Evolutionary conservation across 1,284 basidiomycete genomes (phyloP).

Genomic region (Ustilago bromivora): DNA sequence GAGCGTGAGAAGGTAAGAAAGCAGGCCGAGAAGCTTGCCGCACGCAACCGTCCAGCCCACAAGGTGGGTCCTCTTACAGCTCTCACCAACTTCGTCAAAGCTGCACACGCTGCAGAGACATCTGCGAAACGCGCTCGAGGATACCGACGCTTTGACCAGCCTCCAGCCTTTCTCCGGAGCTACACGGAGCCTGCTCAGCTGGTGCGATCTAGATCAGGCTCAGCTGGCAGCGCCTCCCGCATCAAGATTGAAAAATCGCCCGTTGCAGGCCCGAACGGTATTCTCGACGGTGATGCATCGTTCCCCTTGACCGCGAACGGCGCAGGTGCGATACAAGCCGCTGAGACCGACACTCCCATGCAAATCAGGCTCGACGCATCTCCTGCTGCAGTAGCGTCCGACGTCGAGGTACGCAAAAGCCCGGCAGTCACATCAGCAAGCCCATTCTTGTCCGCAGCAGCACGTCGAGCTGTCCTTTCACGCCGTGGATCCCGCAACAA

Average conservation of each 20-base stretch:
- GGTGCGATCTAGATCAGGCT: slow-evolving; percentile 5
- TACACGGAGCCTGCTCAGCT: slow-evolving; percentile 28
- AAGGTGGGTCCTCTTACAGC: slow-evolving; percentile 64
- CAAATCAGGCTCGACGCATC: neutral
- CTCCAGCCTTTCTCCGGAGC: slow-evolving; percentile 36
- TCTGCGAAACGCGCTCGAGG: slow-evolving; percentile 23
- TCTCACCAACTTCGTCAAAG: slow-evolving; percentile 65
- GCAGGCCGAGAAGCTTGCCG: slow-evolving; percentile 54
- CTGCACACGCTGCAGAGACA: slow-evolving; percentile 64
- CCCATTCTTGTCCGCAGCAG: slow-evolving; percentile 28
- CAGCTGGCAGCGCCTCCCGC: slow-evolving; percentile 8
- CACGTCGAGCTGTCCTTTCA: slow-evolving; percentile 25
- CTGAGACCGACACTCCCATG: slow-evolving; percentile 7
- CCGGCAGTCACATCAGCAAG: slow-evolving; percentile 27
- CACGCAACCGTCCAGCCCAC: slow-evolving; percentile 64
- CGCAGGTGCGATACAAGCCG: neutral
- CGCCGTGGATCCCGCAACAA: slow-evolving; percentile 33
- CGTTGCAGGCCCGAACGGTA: neutral
- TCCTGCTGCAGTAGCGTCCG: neutral
- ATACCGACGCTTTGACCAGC: slow-evolving; percentile 5
- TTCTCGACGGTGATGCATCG: neutral
- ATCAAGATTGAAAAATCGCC: slow-evolving; percentile 3
- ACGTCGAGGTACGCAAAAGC: slow-evolving; percentile 23
- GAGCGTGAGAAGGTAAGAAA: slow-evolving; percentile 58
- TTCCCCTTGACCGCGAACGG: neutral